Evolutionary conservation across 805 yeast species (phyloP).

Genomic region (Starmerella roubikii): DNA sequence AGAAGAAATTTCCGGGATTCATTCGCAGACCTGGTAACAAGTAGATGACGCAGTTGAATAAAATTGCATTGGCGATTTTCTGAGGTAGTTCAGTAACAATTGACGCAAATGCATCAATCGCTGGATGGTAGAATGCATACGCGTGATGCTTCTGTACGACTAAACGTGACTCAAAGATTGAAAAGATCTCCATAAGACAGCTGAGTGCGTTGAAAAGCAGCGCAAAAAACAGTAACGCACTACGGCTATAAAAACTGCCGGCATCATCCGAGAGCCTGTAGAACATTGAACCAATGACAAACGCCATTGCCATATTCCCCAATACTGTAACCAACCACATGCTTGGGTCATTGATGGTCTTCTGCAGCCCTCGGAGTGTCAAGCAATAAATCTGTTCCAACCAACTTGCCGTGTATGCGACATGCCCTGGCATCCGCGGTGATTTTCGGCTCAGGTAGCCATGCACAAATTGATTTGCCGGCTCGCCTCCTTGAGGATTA

Average conservation of each 20-base stretch:
- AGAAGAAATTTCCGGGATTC: slow-evolving; percentile 43
- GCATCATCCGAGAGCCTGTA: slow-evolving; percentile 40
- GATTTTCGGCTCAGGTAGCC: slow-evolving; percentile 31
- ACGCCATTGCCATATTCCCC: slow-evolving; percentile 43
- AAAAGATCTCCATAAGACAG: slow-evolving; percentile 41
- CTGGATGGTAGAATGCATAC: slow-evolving; percentile 59
- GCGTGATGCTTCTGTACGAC: slow-evolving; percentile 58
- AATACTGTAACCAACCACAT: slow-evolving; percentile 34
- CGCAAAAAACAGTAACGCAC: slow-evolving; percentile 49
- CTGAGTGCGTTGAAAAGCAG: slow-evolving; percentile 49
- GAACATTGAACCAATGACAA: slow-evolving; percentile 51
- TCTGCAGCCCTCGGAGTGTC: slow-evolving; percentile 40
- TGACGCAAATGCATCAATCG: slow-evolving; percentile 57
- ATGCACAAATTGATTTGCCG: slow-evolving; percentile 28
- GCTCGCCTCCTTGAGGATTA: slow-evolving; percentile 20
- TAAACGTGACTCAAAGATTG: slow-evolving; percentile 39
- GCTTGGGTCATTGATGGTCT: slow-evolving; percentile 43
- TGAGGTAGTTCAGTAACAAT: slow-evolving; percentile 50
- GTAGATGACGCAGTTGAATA: slow-evolving; percentile 38
- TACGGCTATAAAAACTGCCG: slow-evolving; percentile 47
- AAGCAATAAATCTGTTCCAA: slow-evolving; percentile 38
- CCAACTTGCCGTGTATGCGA: slow-evolving; percentile 36
- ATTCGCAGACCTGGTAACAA: slow-evolving; percentile 42
- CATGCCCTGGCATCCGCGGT: slow-evolving; percentile 28
- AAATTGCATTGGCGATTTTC: slow-evolving; percentile 35